Evolutionary conservation across 805 yeast genomes (phyloP).

Genomic region (Metschnikowia matae): DNA sequence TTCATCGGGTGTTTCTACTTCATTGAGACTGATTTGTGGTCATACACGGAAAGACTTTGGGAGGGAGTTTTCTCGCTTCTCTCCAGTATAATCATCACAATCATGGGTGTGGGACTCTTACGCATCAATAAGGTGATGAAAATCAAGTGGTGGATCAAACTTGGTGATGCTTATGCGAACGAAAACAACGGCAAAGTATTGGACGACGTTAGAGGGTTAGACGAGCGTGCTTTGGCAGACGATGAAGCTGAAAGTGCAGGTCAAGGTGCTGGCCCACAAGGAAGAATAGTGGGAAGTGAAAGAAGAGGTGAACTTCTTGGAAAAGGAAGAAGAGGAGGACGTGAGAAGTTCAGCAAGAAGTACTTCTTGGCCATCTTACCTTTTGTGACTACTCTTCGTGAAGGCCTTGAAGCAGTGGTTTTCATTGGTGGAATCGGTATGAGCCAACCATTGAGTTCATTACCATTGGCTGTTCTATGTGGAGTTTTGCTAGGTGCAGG

Average conservation of each 20-base stretch:
- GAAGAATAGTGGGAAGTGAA: background rate
- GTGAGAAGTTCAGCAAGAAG: slow-evolving; percentile 18
- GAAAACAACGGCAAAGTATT: slow-evolving; percentile 8
- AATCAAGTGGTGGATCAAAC: slow-evolving; percentile 64
- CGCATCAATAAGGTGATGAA: slow-evolving; percentile 73
- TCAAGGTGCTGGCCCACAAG: background rate
- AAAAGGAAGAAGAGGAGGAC: background rate
- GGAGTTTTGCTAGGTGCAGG: slow-evolving; percentile 30
- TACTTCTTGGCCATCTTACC: slow-evolving; percentile 27
- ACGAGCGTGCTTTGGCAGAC: too few species aligned
- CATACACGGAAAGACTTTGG: slow-evolving; percentile 82
- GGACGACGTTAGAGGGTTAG: background rate
- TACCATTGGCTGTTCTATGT: slow-evolving; percentile 24
- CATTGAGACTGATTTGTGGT: slow-evolving; percentile 83
- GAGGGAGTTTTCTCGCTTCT: slow-evolving; percentile 79
- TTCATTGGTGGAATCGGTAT: slow-evolving; percentile 28
- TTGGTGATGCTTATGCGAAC: slow-evolving; percentile 37
- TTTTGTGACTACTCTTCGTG: slow-evolving; percentile 25
- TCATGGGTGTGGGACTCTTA: slow-evolving; percentile 82
- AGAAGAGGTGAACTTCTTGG: background rate
- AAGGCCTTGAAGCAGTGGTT: slow-evolving; percentile 69
- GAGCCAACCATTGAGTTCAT: slow-evolving; percentile 15
- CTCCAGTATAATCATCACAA: slow-evolving; percentile 73
- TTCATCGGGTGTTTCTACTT: slow-evolving; percentile 69
- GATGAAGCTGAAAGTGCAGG: too few species aligned